phyloP scores from a whole-genome alignment of 805 yeast species.

The Tetrapisispora namnaoensis region DNA sequence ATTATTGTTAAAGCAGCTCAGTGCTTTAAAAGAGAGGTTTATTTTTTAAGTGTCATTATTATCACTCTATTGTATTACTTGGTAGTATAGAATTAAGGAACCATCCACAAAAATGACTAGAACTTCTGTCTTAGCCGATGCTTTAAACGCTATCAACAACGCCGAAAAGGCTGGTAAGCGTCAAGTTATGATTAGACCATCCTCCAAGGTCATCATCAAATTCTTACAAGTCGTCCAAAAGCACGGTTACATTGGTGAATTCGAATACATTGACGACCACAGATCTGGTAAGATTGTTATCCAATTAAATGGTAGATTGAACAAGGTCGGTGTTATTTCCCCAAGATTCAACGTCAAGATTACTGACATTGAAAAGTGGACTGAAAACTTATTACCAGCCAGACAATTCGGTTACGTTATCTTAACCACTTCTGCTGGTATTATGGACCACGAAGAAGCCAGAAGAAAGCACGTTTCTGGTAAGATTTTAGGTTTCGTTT shows the following conservation, averaged over 20 bases:
- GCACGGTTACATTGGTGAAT: constrained; percentile 98
- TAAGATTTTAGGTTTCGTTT: constrained; percentile 95
- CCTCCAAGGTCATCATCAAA: constrained; percentile 96
- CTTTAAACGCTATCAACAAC: constrained; percentile 95
- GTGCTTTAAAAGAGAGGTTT: not conserved
- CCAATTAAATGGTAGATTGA: constrained; percentile 94
- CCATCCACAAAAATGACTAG: constrained; percentile 65
- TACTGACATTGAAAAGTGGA: constrained; percentile 95
- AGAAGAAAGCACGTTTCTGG: constrained; percentile 99
- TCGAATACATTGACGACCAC: constrained; percentile 98
- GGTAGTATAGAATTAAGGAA: constrained; percentile 1
- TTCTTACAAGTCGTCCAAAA: constrained; percentile 94
- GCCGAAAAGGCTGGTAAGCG: constrained; percentile 99
- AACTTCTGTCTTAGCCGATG: constrained; percentile 97
- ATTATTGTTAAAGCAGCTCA: too few species aligned
- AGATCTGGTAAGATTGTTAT: constrained; percentile 96
- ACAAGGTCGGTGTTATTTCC: constrained; percentile 98
- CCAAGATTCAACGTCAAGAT: constrained; percentile 98
- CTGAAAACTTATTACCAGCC: constrained; percentile 95
- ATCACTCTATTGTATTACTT: not conserved
- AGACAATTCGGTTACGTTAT: constrained; percentile 98
- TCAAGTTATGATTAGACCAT: constrained; percentile 96
- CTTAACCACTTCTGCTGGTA: constrained; percentile 98
- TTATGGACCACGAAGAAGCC: constrained; percentile 99
- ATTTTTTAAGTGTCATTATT: not conserved